phyloP scores from a whole-genome alignment of 192 early-diverging fungal genomes.

The Gonapodya prolifera region DNA sequence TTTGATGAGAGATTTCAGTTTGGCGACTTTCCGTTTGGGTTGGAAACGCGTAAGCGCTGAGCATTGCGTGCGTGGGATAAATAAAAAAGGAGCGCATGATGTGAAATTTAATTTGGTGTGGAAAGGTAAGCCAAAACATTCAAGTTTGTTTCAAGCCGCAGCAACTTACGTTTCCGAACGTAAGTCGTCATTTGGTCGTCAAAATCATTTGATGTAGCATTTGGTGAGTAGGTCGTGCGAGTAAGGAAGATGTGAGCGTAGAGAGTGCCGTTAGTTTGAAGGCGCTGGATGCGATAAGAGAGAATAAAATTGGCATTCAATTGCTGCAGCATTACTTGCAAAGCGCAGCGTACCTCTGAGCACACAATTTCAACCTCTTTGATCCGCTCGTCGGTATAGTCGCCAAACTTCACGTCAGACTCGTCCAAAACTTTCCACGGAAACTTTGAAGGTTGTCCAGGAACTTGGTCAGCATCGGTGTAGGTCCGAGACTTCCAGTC shows the following conservation, averaged over 20 bases:
- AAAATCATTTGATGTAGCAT: not conserved
- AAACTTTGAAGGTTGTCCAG: not conserved
- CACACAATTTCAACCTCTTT: not conserved
- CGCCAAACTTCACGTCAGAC: not conserved
- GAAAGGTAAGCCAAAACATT: not conserved
- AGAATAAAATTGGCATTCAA: not conserved
- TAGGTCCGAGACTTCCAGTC: not conserved
- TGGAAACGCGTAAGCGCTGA: not conserved
- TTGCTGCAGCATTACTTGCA: not conserved
- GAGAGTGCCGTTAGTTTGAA: conserved; percentile 2
- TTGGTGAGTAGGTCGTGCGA: not conserved
- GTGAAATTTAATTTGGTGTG: not conserved
- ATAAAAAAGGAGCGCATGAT: not conserved
- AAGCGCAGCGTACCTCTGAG: not conserved
- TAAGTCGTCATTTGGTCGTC: not conserved
- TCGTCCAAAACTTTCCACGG: not conserved
- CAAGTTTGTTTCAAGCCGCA: not conserved
- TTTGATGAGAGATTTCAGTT: not conserved
- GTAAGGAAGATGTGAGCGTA: not conserved
- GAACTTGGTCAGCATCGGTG: not conserved
- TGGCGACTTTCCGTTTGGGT: not conserved
- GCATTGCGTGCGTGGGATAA: not conserved
- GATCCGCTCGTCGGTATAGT: not conserved
- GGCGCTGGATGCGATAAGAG: not conserved
- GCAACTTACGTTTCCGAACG: not conserved